A percentile compares a stretch with the other conserved stretches of the same genome.
These are phyloP conservation scores for Astragalus glycyphyllos DNA, from an alignment of 306 rosid species.

Conservation along the genomic window DNA sequence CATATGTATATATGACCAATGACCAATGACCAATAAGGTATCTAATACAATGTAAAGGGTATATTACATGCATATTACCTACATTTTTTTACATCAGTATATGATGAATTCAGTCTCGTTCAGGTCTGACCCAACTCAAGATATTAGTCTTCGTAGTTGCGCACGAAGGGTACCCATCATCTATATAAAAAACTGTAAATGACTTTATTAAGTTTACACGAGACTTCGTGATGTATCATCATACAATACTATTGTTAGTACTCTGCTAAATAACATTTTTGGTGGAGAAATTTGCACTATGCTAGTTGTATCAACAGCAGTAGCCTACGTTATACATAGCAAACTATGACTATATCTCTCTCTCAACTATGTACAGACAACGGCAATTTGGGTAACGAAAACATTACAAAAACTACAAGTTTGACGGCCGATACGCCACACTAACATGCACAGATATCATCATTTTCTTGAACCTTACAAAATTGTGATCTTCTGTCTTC, in stretches of 20 bases:
- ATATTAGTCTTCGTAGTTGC: too few relatives aligned
- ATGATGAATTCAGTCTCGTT: too few relatives aligned
- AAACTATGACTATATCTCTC: slow-evolving; percentile 11
- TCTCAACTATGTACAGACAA: slow-evolving; percentile 39
- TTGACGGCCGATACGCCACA: too few relatives aligned
- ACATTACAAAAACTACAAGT: background rate
- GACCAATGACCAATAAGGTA: background rate
- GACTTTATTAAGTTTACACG: too few relatives aligned
- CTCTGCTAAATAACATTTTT: background rate
- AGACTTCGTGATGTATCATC: too few relatives aligned
- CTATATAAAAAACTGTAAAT: too few relatives aligned
- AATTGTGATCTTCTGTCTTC: slow-evolving; percentile 5
- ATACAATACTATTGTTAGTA: too few relatives aligned
- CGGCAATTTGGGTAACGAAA: slow-evolving; percentile 11
- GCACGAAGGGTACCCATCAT: too few relatives aligned
- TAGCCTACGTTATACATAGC: background rate
- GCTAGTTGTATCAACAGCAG: background rate
- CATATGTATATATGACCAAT: background rate
- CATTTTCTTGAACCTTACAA: slow-evolving; percentile 21
- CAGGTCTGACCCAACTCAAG: too few relatives aligned
- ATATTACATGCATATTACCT: background rate
- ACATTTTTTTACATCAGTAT: background rate
- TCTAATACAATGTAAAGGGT: background rate
- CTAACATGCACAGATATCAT: slow-evolving; percentile 28
- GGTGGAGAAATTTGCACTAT: slow-evolving; percentile 23